Conservation (phyloP, 805 yeast genomes). For the Candida michaelii region DNA sequence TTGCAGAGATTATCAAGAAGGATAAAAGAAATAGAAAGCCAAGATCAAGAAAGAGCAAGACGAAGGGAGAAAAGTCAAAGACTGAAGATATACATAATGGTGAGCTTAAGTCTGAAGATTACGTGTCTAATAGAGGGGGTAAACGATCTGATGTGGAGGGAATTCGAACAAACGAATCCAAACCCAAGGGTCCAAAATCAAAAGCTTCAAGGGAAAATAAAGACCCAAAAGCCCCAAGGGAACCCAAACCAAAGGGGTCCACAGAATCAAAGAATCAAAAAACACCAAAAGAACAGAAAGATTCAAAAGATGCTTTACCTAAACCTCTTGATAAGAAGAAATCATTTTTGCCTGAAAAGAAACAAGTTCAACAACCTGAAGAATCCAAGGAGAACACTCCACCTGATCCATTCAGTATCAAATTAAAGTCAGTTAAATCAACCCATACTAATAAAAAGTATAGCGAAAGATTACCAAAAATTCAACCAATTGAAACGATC, state of each 20-base stretch:
- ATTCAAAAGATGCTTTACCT: not conserved
- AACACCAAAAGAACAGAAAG: not conserved
- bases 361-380: not conserved
- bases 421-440: constrained; percentile 23
- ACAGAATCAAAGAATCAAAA: not conserved
- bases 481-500: constrained; percentile 35
- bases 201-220: not conserved
- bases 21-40: not conserved
- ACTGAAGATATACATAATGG: no score
- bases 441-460: constrained; percentile 22
- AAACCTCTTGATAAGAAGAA: not conserved
- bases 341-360: no score
- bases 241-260: not conserved
- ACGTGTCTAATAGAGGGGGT: no score
- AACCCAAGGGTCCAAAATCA: not conserved
- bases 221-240: not conserved
- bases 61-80: not conserved
- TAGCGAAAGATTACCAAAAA: constrained; percentile 29
- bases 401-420: constrained; percentile 22
- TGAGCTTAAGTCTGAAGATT: no score
- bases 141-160: no score
- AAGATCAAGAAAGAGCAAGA: constrained; percentile 1
- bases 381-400: not conserved
- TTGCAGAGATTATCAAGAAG: constrained; percentile 2
- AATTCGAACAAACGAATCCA: not conserved